Percentiles rank a stretch among this genome's conserved stretches.
These are phyloP conservation scores for Triangularia setosa DNA, from an alignment of 2,329 filamentous ascomycete genomes.

Conservation along the genomic window DNA sequence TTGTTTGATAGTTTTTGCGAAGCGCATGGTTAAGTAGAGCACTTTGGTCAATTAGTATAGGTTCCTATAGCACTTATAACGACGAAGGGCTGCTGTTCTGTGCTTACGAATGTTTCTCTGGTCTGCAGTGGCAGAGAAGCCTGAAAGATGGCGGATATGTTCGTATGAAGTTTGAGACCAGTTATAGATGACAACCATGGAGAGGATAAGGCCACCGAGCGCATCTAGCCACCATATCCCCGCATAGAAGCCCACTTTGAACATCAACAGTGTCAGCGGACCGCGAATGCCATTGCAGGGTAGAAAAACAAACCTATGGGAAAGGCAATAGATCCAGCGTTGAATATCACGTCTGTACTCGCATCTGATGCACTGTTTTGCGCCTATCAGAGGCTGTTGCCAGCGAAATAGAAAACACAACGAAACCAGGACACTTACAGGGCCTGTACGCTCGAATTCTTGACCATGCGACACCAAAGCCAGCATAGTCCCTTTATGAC, in stretches of 20 bases:
- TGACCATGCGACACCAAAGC: constrained; percentile 83
- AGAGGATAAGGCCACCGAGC: constrained; percentile 73
- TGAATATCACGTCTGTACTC: constrained; percentile 71
- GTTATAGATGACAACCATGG: constrained; percentile 72
- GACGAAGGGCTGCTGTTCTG: not conserved
- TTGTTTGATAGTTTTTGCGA: constrained; percentile 79
- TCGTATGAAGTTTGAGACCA: constrained; percentile 71
- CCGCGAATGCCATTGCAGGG: not conserved
- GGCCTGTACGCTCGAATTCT: constrained; percentile 81
- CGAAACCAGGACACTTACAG: constrained; percentile 45
- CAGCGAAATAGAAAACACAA: not conserved
- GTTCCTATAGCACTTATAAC: not conserved
- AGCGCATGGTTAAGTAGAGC: constrained; percentile 89
- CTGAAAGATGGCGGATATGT: constrained; percentile 77
- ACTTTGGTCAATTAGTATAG: constrained; percentile 37
- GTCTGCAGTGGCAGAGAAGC: constrained; percentile 73
- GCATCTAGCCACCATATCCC: constrained; percentile 81
- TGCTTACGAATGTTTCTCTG: constrained; percentile 66
- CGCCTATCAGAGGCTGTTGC: constrained; percentile 1
- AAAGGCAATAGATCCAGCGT: constrained; percentile 83
- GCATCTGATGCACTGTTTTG: constrained; percentile 29
- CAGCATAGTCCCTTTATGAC: constrained; percentile 78
- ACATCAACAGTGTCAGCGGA: constrained; percentile 8
- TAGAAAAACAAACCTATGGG: constrained; percentile 54
- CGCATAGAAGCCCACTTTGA: constrained; percentile 65